These are phyloP conservation scores for Mycothermus thermophilus DNA, from an alignment of 495 filamentous ascomycete genomes.

Conservation along the genomic window DNA sequence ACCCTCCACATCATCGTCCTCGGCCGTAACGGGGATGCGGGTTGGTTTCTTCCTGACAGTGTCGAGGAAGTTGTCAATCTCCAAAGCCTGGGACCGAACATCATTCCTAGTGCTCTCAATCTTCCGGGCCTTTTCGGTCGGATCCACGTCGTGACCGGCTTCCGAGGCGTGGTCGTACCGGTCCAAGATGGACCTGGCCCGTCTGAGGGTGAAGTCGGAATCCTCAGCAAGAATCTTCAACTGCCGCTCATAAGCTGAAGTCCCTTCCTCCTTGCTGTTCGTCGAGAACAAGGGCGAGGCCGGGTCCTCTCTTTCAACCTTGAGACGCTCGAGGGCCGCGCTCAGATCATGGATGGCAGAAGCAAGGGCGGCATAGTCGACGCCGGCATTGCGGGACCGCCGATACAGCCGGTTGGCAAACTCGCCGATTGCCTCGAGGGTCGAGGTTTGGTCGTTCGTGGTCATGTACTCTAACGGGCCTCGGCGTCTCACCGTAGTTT, in stretches of 20 bases:
- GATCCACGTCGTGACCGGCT: conserved; percentile 13
- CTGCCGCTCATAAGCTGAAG: conserved; percentile 26
- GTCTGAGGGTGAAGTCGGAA: conserved; percentile 33
- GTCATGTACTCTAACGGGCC: conserved; percentile 12
- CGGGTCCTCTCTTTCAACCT: conserved; percentile 33
- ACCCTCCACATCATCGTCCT: conserved; percentile 20
- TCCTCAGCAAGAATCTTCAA: conserved; percentile 34
- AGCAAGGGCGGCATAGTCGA: conserved; percentile 24
- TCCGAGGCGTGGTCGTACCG: conserved; percentile 14
- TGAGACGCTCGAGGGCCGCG: conserved; percentile 34
- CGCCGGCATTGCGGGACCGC: conserved; percentile 24
- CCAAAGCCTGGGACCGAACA: conserved; percentile 26
- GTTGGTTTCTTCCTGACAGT: too few species aligned
- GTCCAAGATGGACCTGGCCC: conserved; percentile 33
- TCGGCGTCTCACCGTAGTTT: background rate
- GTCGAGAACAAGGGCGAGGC: conserved; percentile 33
- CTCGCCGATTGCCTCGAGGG: conserved; percentile 30
- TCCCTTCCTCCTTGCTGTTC: conserved; percentile 5
- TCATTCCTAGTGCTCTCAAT: conserved; percentile 24
- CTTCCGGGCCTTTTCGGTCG: conserved; percentile 17
- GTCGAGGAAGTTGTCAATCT: conserved; percentile 34
- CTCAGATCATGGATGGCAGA: conserved; percentile 30
- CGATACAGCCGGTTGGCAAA: conserved; percentile 28
- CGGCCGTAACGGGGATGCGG: conserved; percentile 8
- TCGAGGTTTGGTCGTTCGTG: conserved; percentile 10